Evolutionary conservation across 192 early-diverging fungal genomes (phyloP).

Genomic region (Coemansia guatemalensis): DNA sequence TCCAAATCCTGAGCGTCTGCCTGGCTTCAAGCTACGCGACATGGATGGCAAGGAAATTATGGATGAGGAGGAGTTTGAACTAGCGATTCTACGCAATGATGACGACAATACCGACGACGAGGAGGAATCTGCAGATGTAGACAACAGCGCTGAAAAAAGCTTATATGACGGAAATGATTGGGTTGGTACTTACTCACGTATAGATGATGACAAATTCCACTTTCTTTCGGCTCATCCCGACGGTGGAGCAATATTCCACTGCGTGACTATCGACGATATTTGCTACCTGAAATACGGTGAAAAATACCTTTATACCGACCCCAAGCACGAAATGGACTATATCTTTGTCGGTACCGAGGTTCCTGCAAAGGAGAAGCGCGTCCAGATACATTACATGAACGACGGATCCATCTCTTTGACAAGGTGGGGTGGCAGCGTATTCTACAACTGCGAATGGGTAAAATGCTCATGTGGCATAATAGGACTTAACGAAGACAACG

Average conservation of each 20-base stretch:
- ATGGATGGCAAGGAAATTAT: not conserved
- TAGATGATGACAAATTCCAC: not conserved
- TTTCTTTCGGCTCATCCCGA: not conserved
- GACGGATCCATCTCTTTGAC: conserved; percentile 1
- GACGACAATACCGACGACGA: not conserved
- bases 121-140: not conserved
- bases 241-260: not conserved
- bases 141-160: not conserved
- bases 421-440: not conserved
- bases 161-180: not conserved
- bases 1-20: not conserved
- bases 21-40: conserved; percentile 10
- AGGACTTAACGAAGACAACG: not conserved
- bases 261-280: conserved; percentile 8
- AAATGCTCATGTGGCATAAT: not conserved
- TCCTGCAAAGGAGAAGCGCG: conserved; percentile 4
- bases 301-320: not conserved
- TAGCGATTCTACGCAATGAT: not conserved
- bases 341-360: not conserved
- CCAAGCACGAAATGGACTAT: not conserved
- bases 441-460: conserved; percentile 1
- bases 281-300: conserved; percentile 1
- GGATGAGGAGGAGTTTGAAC: not conserved
- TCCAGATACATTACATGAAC: conserved; percentile 6
- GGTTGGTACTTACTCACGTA: not conserved